A percentile compares a stretch with the other conserved stretches of the same genome.
phyloP scores from a whole-genome alignment of 164 flowering plant genomes.

The Magnolia sinica region DNA sequence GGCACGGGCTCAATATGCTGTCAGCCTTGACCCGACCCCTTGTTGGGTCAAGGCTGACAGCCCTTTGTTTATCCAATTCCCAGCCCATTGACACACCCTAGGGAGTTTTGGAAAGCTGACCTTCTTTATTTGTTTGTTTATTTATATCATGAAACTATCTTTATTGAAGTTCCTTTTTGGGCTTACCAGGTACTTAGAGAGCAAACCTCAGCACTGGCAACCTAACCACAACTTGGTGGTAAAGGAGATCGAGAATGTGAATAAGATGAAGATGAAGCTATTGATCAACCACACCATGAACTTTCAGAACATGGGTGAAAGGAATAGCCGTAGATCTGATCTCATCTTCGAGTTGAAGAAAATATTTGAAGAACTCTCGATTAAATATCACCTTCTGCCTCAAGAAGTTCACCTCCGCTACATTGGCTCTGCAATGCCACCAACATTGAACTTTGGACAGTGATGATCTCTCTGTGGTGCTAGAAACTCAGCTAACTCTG shows the following conservation, averaged over 20 bases:
- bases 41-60: too few relatives aligned
- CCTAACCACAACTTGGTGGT: slow-evolving; percentile 51
- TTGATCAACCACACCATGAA: slow-evolving; percentile 72
- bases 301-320: slow-evolving; percentile 66
- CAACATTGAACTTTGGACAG: not conserved
- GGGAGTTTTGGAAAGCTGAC: not conserved
- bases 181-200: slow-evolving; percentile 56
- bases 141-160: not conserved
- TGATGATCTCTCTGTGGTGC: not conserved
- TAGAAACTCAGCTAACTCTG: not conserved
- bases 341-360: slow-evolving; percentile 63
- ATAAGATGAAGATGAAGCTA: slow-evolving; percentile 74
- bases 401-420: slow-evolving; percentile 64
- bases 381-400: slow-evolving; percentile 69
- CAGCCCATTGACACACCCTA: not conserved
- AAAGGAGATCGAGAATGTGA: slow-evolving; percentile 68
- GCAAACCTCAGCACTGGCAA: slow-evolving; percentile 76
- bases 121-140: not conserved
- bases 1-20: too few relatives aligned
- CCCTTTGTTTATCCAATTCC: too few relatives aligned
- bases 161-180: not conserved
- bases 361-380: slow-evolving; percentile 63
- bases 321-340: slow-evolving; percentile 55
- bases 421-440: not conserved
- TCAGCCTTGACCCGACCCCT: too few relatives aligned